Base-by-base conservation (phyloP, 2,329 filamentous ascomycete genomes). In the Apiospora hydei region DNA sequence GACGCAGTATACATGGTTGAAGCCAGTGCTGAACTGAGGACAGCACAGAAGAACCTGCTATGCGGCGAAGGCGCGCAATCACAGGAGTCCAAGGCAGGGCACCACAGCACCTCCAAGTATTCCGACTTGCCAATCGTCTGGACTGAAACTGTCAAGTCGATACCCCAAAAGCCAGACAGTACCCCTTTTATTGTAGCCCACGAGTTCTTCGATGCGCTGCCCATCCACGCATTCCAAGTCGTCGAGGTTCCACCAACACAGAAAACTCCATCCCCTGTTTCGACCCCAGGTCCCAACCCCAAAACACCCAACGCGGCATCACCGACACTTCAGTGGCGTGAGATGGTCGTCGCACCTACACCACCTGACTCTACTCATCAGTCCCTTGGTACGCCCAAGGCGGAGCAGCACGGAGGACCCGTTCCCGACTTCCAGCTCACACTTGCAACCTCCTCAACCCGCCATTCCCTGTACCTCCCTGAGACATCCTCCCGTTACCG, bases 201-300 rank as follows among this genome's bases (percentile, higher is more conserved):
- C 81, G 96, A 99, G 81, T 98, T 99, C 86, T 99, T 99, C 84
- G 96, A 99, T 77, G 96, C 96, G 2, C 91, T 99, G 0, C 96
- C 96, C 46, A 98, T 99, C 77, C 95, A 99, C 81, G 92, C 94
- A 73, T 99, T 99, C 81, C 93, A 98, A 82, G 92, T 94, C 18
- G 88, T 96, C 69, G 80, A 83, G 7, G 81, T 85, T 46, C 80
- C 87, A 64, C 84, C 84, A 74, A 81, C 84, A 18, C 81, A 84
- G 49, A 74, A 81, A 75, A 74, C 16, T 21, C 86, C 49, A 79
- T 83, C 6, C 69, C 79, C 81, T 82, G 76, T 78, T 86, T 85
- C 87, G 69, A 67, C 64, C 18, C 43, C 66, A 21, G 41, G 66
- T 34, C 83, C 82, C 77, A 85, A 83, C 13, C 82, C 85, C 18